These are phyloP conservation scores for Neocatenulostroma microsporum DNA, from an alignment of 2,329 filamentous ascomycete species.

Conservation along the genomic window DNA sequence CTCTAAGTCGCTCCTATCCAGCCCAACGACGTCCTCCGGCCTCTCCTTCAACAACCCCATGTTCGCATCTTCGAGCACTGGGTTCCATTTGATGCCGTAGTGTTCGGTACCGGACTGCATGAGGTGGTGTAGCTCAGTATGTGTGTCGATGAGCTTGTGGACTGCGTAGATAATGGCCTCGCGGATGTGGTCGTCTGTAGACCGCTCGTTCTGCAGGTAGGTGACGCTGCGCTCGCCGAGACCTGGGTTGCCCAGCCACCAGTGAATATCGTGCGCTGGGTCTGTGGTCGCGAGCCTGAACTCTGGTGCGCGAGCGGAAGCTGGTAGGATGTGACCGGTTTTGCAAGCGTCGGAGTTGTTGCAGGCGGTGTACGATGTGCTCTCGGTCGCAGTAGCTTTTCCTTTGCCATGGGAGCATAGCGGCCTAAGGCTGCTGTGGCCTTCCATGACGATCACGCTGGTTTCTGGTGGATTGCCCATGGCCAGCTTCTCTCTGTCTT, in stretches of 20 bases:
- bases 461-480: neutral
- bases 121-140: neutral
- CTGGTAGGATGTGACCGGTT: neutral
- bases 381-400: conserved; percentile 1
- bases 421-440: neutral
- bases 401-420: conserved; percentile 4
- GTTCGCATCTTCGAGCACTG: too few species aligned
- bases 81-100: neutral
- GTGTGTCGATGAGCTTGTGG: neutral
- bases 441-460: neutral
- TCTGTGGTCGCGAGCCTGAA: neutral
- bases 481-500: neutral
- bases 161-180: neutral
- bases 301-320: neutral
- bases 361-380: neutral
- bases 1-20: neutral
- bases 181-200: conserved; percentile 3
- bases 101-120: conserved; percentile 1
- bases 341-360: neutral
- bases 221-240: neutral
- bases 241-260: conserved; percentile 1
- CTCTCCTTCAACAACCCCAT: neutral
- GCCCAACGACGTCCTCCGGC: neutral
- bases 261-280: conserved; percentile 2
- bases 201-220: neutral